Base-by-base conservation (phyloP, 2,329 filamentous ascomycete genomes). In the Penicillium sp. region DNA sequence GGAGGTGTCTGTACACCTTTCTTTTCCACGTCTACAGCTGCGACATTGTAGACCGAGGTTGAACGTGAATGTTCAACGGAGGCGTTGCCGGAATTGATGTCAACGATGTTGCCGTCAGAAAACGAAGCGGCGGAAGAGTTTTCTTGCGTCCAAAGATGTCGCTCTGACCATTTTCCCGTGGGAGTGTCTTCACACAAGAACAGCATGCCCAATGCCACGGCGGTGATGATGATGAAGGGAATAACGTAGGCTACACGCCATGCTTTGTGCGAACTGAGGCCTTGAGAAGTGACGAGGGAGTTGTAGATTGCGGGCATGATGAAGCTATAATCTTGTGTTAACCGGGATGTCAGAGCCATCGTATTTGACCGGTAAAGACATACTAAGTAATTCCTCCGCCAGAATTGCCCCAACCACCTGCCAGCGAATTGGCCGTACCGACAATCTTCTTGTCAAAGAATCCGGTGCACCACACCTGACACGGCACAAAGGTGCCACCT, bases 401-500 rank as follows among this genome's bases (percentile, higher is more conserved):
- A 24, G 88, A 81, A 61, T 95, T 95, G 44, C 90, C 91, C 74
- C 88, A 86, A 12, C 91, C 91, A 37, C 84, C 91, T 1, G 89
- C 86, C 15, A 95, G 72, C 2, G 89, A 87, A 65, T 95, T 96
- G 53, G 89, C 88, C 5, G 88, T 91, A 42, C 91, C 91, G 15
- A 95, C 87, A 24, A 95, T 79, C 62, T 91, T 93, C 75, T 91
- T 93, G 73, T 96, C 90, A 67, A 89, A 95, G 76, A 95, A 95
- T 0, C 86, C 89, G 0, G 89, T 95, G 8, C 86, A 88, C 89
- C 90, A 95, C 6, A 95, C 91, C 66, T 95, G 89, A 68, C 89
- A 95, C 7, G 72, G 72, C 10, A 74, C 72, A 44, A 74, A 74
- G 12, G 67, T 72, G 10, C 69, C 72, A 24, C 72, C 72, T 0